These are phyloP conservation scores for Scleroderma bovista DNA, from an alignment of 768 basidiomycete genomes.

Conservation along the genomic window DNA sequence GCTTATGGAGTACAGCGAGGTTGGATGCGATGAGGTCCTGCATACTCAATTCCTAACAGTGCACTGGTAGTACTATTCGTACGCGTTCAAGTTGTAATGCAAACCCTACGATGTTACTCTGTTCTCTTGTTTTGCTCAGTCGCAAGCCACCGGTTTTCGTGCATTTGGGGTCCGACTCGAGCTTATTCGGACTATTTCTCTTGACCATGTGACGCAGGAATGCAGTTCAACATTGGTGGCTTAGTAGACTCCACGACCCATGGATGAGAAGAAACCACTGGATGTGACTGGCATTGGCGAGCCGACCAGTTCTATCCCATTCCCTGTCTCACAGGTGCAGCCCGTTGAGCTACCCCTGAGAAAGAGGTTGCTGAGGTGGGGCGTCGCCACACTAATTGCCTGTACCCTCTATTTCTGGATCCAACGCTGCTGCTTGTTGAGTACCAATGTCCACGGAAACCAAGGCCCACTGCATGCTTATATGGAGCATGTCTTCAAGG, in stretches of 20 bases:
- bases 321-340: conserved; percentile 12
- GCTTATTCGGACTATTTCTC: no score
- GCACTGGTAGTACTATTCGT: no score
- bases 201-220: no score
- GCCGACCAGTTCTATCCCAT: conserved; percentile 9
- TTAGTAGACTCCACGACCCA: not conserved
- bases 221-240: no score
- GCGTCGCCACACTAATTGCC: conserved; percentile 7
- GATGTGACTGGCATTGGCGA: conserved; percentile 2
- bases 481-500: conserved; percentile 11
- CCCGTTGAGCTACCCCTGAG: not conserved
- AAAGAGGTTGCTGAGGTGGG: conserved; percentile 12
- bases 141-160: no score
- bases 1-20: conserved; percentile 53
- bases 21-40: conserved; percentile 43
- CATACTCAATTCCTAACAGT: not conserved
- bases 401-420: conserved; percentile 13
- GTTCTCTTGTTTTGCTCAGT: no score
- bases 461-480: conserved; percentile 12
- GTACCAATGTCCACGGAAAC: conserved; percentile 6
- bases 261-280: conserved; percentile 15
- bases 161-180: no score
- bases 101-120: no score
- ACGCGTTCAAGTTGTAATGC: no score
- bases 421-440: not conserved